Base-by-base conservation (phyloP, 306 rosid genomes). In the Castanospermum australe region DNA sequence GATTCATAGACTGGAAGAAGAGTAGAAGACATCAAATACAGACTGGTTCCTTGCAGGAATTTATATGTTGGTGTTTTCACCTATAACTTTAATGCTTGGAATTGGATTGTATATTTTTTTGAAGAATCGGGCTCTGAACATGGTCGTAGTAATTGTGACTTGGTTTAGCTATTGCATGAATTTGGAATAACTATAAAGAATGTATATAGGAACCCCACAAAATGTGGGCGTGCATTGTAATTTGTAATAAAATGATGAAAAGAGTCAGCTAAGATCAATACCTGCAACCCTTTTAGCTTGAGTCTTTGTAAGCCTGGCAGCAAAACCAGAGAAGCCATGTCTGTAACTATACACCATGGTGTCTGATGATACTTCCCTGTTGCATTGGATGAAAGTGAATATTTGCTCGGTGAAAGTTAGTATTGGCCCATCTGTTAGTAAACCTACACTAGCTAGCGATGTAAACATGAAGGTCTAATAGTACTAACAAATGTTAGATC, bases 261-360 rank as follows among this genome's bases (percentile, higher is more conserved):
- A 33, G 44, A n/a, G 30, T 10, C 5, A 30, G 1, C 24, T 14
- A 8, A 18, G 20, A 51, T 4, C 45, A 54, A 12, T 25, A 81
- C 85, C 85, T 64, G 85, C 64, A 56, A 63, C 35, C 12, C 8
- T 59, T 63, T 80, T 78, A 7, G 88, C 88, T 66, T 84, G 88
- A 62, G 77, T 25, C 25, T 59, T 73, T 14, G 88, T 81, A 2
- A 87, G 77, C 75, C 67, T 81, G 22, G 87, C 84, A n/a, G 87
- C 84, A 48, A 84, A 84, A 10, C 86, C 88, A 13, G 84, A 73
- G 52, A 83, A 83, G 18, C 84, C 83, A 62, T 83, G 87, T 68
- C 66, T 84, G 82, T 84, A 84, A 60, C 80, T 80, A 57, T 80
- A 84, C 24, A 84, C 69, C 77, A 84, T 71, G 38, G 80, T 72